A percentile compares a stretch with the other conserved stretches of the same genome.
These are phyloP conservation scores for Coffea eugenioides DNA, from an alignment of 257 asterid genomes.

Conservation along the genomic window DNA sequence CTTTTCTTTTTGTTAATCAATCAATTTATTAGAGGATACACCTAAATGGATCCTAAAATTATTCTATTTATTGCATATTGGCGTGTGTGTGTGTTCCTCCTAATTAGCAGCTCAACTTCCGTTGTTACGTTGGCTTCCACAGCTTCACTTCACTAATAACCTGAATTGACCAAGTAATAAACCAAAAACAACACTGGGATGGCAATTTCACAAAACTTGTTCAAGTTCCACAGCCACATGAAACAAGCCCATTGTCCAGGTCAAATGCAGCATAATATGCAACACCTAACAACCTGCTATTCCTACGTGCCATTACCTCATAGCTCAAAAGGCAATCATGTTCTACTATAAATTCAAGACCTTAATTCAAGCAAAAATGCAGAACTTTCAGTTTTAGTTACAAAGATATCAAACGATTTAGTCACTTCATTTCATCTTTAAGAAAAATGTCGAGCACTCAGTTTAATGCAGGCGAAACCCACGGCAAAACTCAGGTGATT, in stretches of 20 bases:
- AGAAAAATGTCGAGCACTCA: conserved; percentile 48
- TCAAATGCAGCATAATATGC: conserved; percentile 37
- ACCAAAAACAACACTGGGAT: neutral
- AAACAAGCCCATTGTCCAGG: conserved; percentile 8
- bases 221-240: neutral
- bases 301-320: neutral
- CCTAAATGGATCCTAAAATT: too few species aligned
- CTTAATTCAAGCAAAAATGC: neutral
- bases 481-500: conserved; percentile 16
- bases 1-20: too few species aligned
- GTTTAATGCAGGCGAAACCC: conserved; percentile 49
- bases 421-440: neutral
- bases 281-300: conserved; percentile 17
- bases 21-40: too few species aligned
- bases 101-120: neutral
- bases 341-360: neutral
- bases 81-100: too few species aligned
- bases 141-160: conserved; percentile 4
- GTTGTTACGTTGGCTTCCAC: neutral
- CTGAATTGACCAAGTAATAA: neutral
- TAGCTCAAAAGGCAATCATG: neutral
- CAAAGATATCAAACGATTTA: neutral
- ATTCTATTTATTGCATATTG: too few species aligned
- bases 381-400: neutral
- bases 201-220: neutral